Base-by-base conservation (phyloP, 1,139 yeast species). In the Debaryomycetaceae sp. region DNA sequence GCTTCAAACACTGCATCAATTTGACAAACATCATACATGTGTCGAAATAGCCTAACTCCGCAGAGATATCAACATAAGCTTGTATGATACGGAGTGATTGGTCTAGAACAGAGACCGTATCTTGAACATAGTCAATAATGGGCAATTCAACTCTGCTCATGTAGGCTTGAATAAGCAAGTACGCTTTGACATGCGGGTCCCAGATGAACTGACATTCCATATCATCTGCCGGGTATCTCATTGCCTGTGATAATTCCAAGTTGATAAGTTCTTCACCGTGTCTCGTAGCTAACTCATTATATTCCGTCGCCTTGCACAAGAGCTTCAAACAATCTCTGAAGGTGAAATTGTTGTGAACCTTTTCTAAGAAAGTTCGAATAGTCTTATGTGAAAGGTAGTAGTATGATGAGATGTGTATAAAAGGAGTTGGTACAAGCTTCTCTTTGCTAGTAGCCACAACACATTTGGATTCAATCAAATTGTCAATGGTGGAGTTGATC, bases 161-260 rank as follows among this genome's bases (percentile, higher is more conserved):
- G 57, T 80, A 89, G 0, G 98, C 97, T 63, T 95, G 98, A 11
- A 93, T 62, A 48, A 93, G 74, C 53, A 93, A 72, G 58, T 80
- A 93, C 0, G 96, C 85, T 61, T 93, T 93, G 51, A 93, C 91
- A 63, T 93, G 98, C 2, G 99, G 98, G 63, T 93, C 97, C 86
- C 96, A 90, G 63, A 90, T 85, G 50, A 84, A 85, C 51, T 83
- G 82, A 47, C 78, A 78, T 30, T 75, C 73, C 52, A 84, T 68
- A 54, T 83, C 83, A 45, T 80, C 83, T 0, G 86, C 95, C 4
- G 88, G 84, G 56, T 81, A 93, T 48, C 95, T 75, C 73, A 90
- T 78, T 41, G 83, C 82, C 50, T 82, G 83, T 1, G 97, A 89
- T 80, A 95, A 76, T 58, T 91, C 98, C 72, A 83, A 81, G 64